Evolutionary conservation across 257 asterid genomes (phyloP).

Genomic region (Penstemon newberryi): DNA sequence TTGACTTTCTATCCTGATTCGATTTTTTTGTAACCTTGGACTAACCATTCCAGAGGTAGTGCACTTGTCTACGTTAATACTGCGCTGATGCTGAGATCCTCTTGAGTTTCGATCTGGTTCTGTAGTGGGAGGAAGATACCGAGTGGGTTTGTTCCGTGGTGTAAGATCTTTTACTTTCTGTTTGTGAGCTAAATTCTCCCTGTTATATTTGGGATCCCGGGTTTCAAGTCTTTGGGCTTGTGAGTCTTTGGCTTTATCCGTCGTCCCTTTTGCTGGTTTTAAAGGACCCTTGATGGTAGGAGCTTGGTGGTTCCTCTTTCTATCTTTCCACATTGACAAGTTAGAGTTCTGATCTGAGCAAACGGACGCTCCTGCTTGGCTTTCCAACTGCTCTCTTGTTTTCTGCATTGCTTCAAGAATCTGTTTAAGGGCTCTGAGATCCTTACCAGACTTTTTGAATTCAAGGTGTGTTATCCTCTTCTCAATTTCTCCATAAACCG

Average conservation of each 20-base stretch:
- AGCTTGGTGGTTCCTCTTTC: slow-evolving; percentile 31
- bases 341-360: slow-evolving; percentile 31
- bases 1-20: slow-evolving; percentile 37
- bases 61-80: slow-evolving; percentile 29
- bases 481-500: slow-evolving; percentile 85
- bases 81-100: too few relatives aligned
- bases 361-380: slow-evolving; percentile 24
- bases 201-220: slow-evolving; percentile 27
- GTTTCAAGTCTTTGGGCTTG: slow-evolving; percentile 34
- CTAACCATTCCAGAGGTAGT: slow-evolving; percentile 46
- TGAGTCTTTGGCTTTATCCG: slow-evolving; percentile 28
- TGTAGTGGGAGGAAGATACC: slow-evolving; percentile 4
- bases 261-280: slow-evolving; percentile 43
- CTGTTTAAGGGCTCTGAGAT: slow-evolving; percentile 91
- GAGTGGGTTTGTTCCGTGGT: slow-evolving; percentile 37
- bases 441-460: slow-evolving; percentile 79
- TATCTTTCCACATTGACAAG: slow-evolving; percentile 32
- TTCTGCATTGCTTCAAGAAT: slow-evolving; percentile 87
- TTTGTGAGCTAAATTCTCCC: slow-evolving; percentile 40
- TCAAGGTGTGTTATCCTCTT: slow-evolving; percentile 77
- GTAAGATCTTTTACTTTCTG: slow-evolving; percentile 39
- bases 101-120: too few relatives aligned
- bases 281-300: slow-evolving; percentile 35
- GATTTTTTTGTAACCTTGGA: slow-evolving; percentile 55
- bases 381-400: slow-evolving; percentile 53